A percentile compares a stretch with the other conserved stretches of the same genome.
These are phyloP conservation scores for Phytophthora sp. DNA, from an alignment of 352 stramenopile genomes.

Conservation along the genomic window DNA sequence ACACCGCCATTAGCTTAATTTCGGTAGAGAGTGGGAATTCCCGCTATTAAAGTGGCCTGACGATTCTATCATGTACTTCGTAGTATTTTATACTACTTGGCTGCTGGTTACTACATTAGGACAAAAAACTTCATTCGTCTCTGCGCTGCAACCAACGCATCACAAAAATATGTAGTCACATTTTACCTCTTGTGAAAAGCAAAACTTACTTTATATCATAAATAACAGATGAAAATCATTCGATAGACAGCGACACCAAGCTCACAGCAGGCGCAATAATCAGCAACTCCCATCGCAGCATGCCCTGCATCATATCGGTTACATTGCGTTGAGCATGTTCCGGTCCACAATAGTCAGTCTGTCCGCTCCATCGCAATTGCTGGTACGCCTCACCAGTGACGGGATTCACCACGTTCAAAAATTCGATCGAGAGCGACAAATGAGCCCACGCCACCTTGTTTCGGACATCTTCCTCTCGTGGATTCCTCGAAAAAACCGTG, in stretches of 20 bases:
- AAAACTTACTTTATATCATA: no score
- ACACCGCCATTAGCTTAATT: no score
- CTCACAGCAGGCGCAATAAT: constrained; percentile 39
- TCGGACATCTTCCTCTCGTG: constrained; percentile 13
- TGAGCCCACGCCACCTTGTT: constrained; percentile 45
- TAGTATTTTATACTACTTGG: no score
- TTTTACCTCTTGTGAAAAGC: no score
- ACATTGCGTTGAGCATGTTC: constrained; percentile 44
- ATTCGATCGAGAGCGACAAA: constrained; percentile 49
- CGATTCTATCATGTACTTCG: no score
- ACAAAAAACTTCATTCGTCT: no score
- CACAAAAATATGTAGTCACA: no score
- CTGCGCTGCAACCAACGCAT: no score
- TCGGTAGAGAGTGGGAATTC: no score
- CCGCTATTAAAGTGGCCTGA: no score
- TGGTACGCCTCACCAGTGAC: constrained; percentile 37
- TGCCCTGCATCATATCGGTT: constrained; percentile 41
- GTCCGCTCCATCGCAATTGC: constrained; percentile 44
- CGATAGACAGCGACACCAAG: constrained; percentile 27
- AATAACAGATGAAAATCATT: constrained; percentile 20
- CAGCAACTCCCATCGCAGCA: constrained; percentile 47
- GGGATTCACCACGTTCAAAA: constrained; percentile 38
- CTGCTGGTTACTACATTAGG: no score
- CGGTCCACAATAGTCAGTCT: constrained; percentile 46
- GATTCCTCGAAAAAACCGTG: constrained; percentile 25